These are phyloP conservation scores for Hirsutella minnesotensis DNA, from an alignment of 2,329 filamentous ascomycete genomes.

Conservation along the genomic window DNA sequence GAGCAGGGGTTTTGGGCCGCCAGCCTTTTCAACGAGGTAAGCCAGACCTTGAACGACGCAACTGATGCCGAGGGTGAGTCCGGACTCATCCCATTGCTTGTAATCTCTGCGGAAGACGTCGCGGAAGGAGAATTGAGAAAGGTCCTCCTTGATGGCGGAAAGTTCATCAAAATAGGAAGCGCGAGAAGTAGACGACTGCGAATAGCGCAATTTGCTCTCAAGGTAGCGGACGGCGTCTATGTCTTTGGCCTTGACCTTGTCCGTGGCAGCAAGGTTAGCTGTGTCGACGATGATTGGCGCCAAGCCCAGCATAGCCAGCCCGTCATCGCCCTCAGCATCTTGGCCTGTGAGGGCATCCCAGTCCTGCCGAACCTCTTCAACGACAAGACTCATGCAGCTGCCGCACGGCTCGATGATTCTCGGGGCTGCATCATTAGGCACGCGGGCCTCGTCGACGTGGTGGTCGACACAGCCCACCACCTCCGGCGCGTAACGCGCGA, in stretches of 20 bases:
- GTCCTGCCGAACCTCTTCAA: slow-evolving; percentile 40
- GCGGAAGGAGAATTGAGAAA: slow-evolving; percentile 45
- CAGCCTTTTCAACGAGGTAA: slow-evolving; percentile 45
- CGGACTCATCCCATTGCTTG: slow-evolving; percentile 59
- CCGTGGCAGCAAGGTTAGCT: slow-evolving; percentile 44
- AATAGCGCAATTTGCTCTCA: slow-evolving; percentile 29
- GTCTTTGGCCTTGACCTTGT: slow-evolving; percentile 57
- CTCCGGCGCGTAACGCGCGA: slow-evolving; percentile 19
- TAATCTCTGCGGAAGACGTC: slow-evolving; percentile 75
- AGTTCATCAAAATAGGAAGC: slow-evolving; percentile 47
- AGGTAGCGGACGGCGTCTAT: slow-evolving; percentile 44
- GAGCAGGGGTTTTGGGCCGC: slow-evolving; percentile 30
- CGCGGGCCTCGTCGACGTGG: slow-evolving; percentile 57
- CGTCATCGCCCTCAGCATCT: slow-evolving; percentile 31
- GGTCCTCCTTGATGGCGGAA: slow-evolving; percentile 52
- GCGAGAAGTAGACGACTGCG: slow-evolving; percentile 33
- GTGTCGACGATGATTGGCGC: slow-evolving; percentile 68
- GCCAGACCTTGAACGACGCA: slow-evolving; percentile 50
- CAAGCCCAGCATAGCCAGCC: slow-evolving; percentile 55
- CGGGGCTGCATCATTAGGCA: slow-evolving; percentile 36
- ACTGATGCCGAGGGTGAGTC: slow-evolving; percentile 52
- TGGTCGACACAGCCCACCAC: slow-evolving; percentile 65
- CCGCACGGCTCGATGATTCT: slow-evolving; percentile 55
- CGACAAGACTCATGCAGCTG: slow-evolving; percentile 62
- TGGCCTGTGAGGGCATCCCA: slow-evolving; percentile 41